Base-by-base conservation (phyloP, 805 yeast genomes). In the Naumovozyma baii region DNA sequence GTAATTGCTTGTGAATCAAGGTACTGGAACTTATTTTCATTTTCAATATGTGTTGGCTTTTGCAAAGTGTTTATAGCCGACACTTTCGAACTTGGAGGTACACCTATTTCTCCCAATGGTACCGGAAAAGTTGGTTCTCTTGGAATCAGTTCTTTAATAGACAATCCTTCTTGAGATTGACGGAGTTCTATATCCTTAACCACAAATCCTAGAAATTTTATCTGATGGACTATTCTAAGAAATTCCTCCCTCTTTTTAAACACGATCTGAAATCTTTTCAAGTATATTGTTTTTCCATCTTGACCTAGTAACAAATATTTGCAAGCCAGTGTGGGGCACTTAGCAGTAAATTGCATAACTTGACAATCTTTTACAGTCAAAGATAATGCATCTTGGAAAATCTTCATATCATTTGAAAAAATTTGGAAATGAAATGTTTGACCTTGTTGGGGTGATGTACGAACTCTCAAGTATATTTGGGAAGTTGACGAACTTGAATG, bases 191-290 rank as follows among this genome's bases (percentile, higher is more conserved):
- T 52, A 17, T 35, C 33, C 28, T 45, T 50, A 15, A 50, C 41
- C 3, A 33, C 33, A 32, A 51, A 34, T 4, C 43, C 43, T 13
- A 51, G 34, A 17, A 33, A 34, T 9, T 26, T 29, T 15, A 48
- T 19, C 5, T 41, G n/a, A 1, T 33, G 22, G 14, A 36, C 17
- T 5, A 44, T 34, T 3, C 31, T 35, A 3, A 18, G 30, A 40
- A 47, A 55, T 13, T 52, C 59, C 3, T 22, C 26, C 2, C 34
- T 41, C 29, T 39, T 42, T 3, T 19, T 20, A 18, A 57, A 47
- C 7, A 46, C 44, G 3, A 58, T 33, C 40, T 58, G 63, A 34
- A 58, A 58, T 17, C 62, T 39, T 34, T 39, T 52, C 34, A 57
- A n/a, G 13, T 26, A 5, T 8, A 10, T 8, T 1, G 15, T 9